Evolutionary conservation across 768 basidiomycete species (phyloP), one percentile per base, ranked within the genome.

Genomic region (Tricholoma sp.): DNA sequence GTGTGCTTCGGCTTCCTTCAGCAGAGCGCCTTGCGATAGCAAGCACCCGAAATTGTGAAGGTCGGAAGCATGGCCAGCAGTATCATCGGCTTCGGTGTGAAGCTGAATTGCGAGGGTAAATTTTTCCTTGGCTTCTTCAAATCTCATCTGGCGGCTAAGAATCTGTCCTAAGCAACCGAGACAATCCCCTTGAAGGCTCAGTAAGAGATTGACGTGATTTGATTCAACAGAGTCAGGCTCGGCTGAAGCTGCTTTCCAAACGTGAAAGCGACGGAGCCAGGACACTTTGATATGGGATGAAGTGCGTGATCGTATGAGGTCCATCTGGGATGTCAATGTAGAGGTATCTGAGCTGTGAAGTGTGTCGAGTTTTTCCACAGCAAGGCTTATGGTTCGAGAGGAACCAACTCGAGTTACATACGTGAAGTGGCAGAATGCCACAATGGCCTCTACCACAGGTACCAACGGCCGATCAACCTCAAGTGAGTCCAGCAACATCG

Each of bases 111-210:
- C 69, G 19, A 52, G 35, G 4, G 59, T 27, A 24, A 69, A 65
- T 37, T 63, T 67, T 21, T 62, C 59, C 57, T 64, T 52, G 0
- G 69, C 67, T 50, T 65, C 59, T 2, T 59, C 54, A 41, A 64
- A 63, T 21, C 60, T 46, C 3, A 24, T 59, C 57, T 66, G 65
- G 2, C 66, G 57, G 43, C 64, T 63, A 3, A 66, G 58, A 5
- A 71, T 32, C 56, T 69, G 69, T 3, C 67, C 68, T 60, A 58
- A 59, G 56, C 68, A 68, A 6, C 69, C 69, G 0, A 68, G 53
- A 47, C 67, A 67, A 61, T 69, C 66, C 0, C 61, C 68, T 22
- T 56, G 67, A 12, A 69, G 59, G 50, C 19, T 12, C 8, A 24
- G 29, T 12, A 11, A 18, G 19, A 9, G 31, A 10, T 32, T 32